Evolutionary conservation across 1,139 yeast genomes (phyloP).

Genomic region (Candida neerlandica): DNA sequence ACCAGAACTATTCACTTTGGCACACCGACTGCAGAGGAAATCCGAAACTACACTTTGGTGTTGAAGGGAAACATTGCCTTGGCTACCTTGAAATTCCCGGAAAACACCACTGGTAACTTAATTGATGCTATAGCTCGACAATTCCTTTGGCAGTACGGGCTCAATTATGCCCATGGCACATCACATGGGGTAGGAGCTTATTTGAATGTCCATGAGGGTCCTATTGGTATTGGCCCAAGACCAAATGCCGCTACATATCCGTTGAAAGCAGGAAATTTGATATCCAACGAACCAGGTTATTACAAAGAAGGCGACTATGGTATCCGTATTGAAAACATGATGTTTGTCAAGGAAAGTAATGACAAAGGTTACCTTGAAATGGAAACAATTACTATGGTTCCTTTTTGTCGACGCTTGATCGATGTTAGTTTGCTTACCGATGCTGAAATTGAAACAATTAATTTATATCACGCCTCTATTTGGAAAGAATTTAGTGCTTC

Average conservation of each 20-base stretch:
- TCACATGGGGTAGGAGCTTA: slow-evolving; percentile 97
- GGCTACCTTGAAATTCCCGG: slow-evolving; percentile 79
- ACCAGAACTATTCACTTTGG: slow-evolving; percentile 90
- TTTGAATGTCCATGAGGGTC: slow-evolving; percentile 95
- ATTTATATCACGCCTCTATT: slow-evolving; percentile 65
- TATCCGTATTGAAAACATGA: slow-evolving; percentile 86
- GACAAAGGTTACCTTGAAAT: slow-evolving; percentile 69
- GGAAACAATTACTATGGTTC: slow-evolving; percentile 89
- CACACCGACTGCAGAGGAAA: slow-evolving; percentile 67
- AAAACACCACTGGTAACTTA: slow-evolving; percentile 79
- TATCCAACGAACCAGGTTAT: slow-evolving; percentile 95
- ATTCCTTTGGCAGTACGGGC: slow-evolving; percentile 78
- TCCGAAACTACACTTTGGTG: slow-evolving; percentile 80
- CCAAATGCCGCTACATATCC: slow-evolving; percentile 47
- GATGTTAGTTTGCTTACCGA: slow-evolving; percentile 42
- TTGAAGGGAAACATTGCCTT: slow-evolving; percentile 89
- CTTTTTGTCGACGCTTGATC: slow-evolving; percentile 50
- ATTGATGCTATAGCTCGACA: slow-evolving; percentile 92
- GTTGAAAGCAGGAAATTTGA: slow-evolving; percentile 71
- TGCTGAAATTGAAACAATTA: slow-evolving; percentile 69
- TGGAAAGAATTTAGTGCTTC: slow-evolving; percentile 56
- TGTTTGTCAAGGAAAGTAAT: slow-evolving; percentile 57
- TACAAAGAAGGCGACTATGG: slow-evolving; percentile 94
- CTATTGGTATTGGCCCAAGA: slow-evolving; percentile 85
- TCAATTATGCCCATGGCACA: slow-evolving; percentile 95